Evolutionary conservation across 2,329 filamentous ascomycete species (phyloP).

Genomic region (Claviceps sp.): DNA sequence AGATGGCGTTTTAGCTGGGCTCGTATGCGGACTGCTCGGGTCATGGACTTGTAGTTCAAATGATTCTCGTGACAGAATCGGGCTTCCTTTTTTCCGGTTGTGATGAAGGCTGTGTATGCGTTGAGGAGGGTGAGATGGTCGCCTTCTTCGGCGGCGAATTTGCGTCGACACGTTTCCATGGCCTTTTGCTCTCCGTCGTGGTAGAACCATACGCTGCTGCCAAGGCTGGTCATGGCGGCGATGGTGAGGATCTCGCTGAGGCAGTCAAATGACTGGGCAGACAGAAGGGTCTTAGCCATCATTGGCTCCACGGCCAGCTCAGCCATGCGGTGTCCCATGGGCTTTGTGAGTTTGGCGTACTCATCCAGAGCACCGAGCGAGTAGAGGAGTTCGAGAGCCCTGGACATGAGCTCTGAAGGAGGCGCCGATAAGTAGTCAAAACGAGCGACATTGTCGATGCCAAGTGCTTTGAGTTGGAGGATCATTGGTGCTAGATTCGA

Average conservation of each 20-base stretch:
- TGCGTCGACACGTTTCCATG: conserved; percentile 60
- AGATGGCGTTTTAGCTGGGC: conserved; percentile 78
- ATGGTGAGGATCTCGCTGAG: conserved; percentile 80
- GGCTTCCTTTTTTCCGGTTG: conserved; percentile 66
- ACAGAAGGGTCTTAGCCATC: conserved; percentile 81
- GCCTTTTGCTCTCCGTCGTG: conserved; percentile 64
- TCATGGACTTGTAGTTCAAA: conserved; percentile 76
- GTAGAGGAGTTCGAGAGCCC: conserved; percentile 77
- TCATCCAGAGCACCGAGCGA: conserved; percentile 76
- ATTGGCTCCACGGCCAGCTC: conserved; percentile 89
- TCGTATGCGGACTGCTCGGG: conserved; percentile 70
- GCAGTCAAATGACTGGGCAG: conserved; percentile 61
- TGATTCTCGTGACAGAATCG: conserved; percentile 80
- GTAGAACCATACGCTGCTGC: conserved; percentile 70
- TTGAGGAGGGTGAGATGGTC: conserved; percentile 90
- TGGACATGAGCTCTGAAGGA: conserved; percentile 69
- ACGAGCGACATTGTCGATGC: conserved; percentile 84
- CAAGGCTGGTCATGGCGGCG: conserved; percentile 83
- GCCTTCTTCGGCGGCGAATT: conserved; percentile 84
- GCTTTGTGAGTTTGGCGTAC: conserved; percentile 79
- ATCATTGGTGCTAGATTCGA: conserved; percentile 81
- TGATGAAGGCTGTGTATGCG: conserved; percentile 80
- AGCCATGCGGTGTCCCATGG: conserved; percentile 82
- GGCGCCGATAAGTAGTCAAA: conserved; percentile 85
- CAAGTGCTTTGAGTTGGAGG: conserved; percentile 84